Base-by-base conservation (phyloP, 2,329 filamentous ascomycete genomes). In the Ceratocystis cubensis region DNA sequence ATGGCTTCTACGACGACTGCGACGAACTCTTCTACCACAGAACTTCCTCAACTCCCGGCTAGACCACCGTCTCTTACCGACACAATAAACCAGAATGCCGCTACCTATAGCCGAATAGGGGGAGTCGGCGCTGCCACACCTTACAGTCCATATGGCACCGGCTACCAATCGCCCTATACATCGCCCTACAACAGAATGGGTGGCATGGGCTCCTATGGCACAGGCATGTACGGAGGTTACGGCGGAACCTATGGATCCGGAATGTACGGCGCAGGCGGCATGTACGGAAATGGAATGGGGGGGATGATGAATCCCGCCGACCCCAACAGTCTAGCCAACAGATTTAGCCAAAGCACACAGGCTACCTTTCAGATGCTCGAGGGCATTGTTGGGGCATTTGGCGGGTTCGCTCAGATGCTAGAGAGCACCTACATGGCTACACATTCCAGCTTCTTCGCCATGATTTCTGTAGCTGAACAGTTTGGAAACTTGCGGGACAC, bases 381-480 rank as follows among this genome's bases (percentile, higher is more conserved):
- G 78, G 94, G 92, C 71, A 89, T 99, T 67, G 94, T 99, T 15
- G 90, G 91, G 28, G 92, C 94, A 1, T 99, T 99, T 79, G 92
- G 92, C 22, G 94, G 95, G 0, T 97, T 99, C 74, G 91, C 95
- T 13, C 94, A 99, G 79, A 99, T 99, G 94, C 82, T 99, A 33
- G 94, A 99, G 78, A 97, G 94, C 79, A 97, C 94, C 10, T 99
- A 96, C 73, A 99, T 99, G 95, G 94, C 95, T 37, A 99, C 94
- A 0, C 94, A 99, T 76, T 96, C 92, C 5, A 96, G 91, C 65
- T 99, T 99, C 77, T 99, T 97, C 73, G 94, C 94, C 66, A 97
- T 99, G 92, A 89, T 99, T 48, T 94, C 93, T 7, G 95, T 99
- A 48, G 94, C 94, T 63, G 95, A 99, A 75, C 94, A 99, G 75